Percentiles rank a stretch among this genome's conserved stretches.
phyloP scores from a whole-genome alignment of 768 basidiomycete genomes.

The Boletus huronensis region DNA sequence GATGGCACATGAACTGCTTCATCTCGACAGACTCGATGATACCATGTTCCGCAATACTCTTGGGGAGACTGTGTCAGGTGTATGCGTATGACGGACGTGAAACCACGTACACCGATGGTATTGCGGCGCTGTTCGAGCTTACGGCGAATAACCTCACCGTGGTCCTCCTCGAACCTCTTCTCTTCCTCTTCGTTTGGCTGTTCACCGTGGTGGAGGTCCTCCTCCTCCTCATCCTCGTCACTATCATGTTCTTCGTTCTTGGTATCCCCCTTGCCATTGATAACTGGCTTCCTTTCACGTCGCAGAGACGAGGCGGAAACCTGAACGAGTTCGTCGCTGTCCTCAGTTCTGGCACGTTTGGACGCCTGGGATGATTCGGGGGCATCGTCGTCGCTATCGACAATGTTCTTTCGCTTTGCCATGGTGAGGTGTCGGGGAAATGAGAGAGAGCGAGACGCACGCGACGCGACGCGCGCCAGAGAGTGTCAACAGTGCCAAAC shows the following conservation, averaged over 20 bases:
- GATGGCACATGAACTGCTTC: conserved; percentile 96
- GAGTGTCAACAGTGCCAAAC: conserved; percentile 23
- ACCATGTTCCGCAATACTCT: conserved; percentile 84
- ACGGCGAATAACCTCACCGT: conserved; percentile 53
- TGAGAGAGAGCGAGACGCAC: conserved; percentile 7
- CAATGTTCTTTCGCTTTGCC: conserved; percentile 51
- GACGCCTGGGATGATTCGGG: conserved; percentile 32
- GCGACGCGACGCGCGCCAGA: conserved; percentile 30
- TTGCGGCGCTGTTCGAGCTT: conserved; percentile 45
- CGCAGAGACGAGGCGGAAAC: conserved; percentile 11
- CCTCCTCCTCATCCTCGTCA: conserved; percentile 31
- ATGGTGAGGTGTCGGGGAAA: conserved; percentile 31
- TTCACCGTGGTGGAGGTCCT: conserved; percentile 36
- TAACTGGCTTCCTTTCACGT: conserved; percentile 29
- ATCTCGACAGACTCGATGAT: conserved; percentile 85
- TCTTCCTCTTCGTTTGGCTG: conserved; percentile 52
- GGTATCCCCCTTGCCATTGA: conserved; percentile 33
- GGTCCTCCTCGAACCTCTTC: conserved; percentile 59
- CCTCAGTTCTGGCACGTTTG: conserved; percentile 45
- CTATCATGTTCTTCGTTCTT: conserved; percentile 28
- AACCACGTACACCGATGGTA: conserved; percentile 44
- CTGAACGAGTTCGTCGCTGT: conserved; percentile 33
- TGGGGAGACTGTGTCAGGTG: background rate
- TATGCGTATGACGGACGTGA: conserved; percentile 32
- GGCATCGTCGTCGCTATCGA: conserved; percentile 43